Evolutionary conservation across 768 basidiomycete genomes (phyloP).

Genomic region (Suillus alpinus): DNA sequence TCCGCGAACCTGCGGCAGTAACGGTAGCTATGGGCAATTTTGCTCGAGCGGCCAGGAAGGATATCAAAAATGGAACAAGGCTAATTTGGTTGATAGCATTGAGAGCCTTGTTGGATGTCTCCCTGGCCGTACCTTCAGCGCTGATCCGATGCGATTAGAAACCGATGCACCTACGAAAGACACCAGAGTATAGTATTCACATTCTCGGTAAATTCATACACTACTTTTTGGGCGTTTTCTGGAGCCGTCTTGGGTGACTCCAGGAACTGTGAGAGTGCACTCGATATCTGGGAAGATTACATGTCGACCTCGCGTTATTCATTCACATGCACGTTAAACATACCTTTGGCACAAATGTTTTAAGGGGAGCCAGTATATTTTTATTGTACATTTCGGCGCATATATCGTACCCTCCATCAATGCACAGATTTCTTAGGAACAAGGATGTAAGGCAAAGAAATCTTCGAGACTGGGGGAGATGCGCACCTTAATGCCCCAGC

Average conservation of each 20-base stretch:
- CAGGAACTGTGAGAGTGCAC: slow-evolving; percentile 65
- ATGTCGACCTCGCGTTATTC: background rate
- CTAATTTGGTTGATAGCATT: slow-evolving; percentile 80
- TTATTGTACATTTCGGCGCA: slow-evolving; percentile 98
- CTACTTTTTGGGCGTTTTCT: slow-evolving; percentile 68
- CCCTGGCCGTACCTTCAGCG: slow-evolving; percentile 41
- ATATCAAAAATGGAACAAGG: slow-evolving; percentile 82
- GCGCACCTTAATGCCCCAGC: slow-evolving; percentile 78
- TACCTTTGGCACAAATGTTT: slow-evolving; percentile 78
- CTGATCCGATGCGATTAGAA: slow-evolving; percentile 17
- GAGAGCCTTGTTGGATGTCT: slow-evolving; percentile 91
- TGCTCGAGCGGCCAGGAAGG: slow-evolving; percentile 75
- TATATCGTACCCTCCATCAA: slow-evolving; percentile 94
- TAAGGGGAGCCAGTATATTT: slow-evolving; percentile 77
- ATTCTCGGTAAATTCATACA: slow-evolving; percentile 89
- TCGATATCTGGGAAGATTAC: slow-evolving; percentile 57
- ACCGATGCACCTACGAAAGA: slow-evolving; percentile 70
- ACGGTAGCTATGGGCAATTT: slow-evolving; percentile 70
- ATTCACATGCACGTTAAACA: background rate
- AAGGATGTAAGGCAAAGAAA: slow-evolving; percentile 7
- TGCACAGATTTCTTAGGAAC: slow-evolving; percentile 74
- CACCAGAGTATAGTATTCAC: slow-evolving; percentile 93
- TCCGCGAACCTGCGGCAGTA: slow-evolving; percentile 68
- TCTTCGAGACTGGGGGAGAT: background rate
- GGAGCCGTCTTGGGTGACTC: slow-evolving; percentile 58